These are phyloP conservation scores for Penicillium coprophilum DNA, from an alignment of 495 filamentous ascomycete genomes.

Conservation along the genomic window DNA sequence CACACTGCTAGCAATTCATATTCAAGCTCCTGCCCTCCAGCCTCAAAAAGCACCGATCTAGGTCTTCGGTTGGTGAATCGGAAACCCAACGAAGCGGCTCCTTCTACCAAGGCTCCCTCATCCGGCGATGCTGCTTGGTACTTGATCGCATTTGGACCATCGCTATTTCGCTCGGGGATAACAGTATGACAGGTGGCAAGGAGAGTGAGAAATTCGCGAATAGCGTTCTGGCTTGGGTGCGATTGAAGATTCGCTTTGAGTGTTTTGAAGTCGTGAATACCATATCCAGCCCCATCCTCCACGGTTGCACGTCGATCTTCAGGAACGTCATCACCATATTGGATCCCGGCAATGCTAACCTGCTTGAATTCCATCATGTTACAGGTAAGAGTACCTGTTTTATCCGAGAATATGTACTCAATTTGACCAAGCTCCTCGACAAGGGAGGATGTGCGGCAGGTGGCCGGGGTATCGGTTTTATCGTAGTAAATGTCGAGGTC, in stretches of 20 bases:
- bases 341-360: constrained; percentile 86
- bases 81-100: constrained; percentile 82
- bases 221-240: constrained; percentile 65
- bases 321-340: constrained; percentile 89
- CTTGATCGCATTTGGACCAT: constrained; percentile 78
- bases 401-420: constrained; percentile 98
- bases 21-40: constrained; percentile 67
- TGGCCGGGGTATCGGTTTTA: constrained; percentile 90
- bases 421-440: constrained; percentile 98
- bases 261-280: constrained; percentile 84
- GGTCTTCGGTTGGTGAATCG: constrained; percentile 88
- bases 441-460: constrained; percentile 91
- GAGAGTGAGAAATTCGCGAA: constrained; percentile 87
- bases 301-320: constrained; percentile 83
- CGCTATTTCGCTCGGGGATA: constrained; percentile 82
- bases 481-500: constrained; percentile 99
- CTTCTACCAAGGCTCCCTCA: constrained; percentile 93
- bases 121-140: constrained; percentile 98
- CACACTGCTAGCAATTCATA: constrained; percentile 94
- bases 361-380: constrained; percentile 99
- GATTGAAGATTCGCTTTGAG: constrained; percentile 70
- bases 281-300: constrained; percentile 72
- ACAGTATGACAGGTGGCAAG: constrained; percentile 95
- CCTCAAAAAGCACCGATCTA: constrained; percentile 74
- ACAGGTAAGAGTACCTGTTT: constrained; percentile 98